Conservation (phyloP, 192 early-diverging fungal genomes). For the Funneliformis mosseae region DNA sequence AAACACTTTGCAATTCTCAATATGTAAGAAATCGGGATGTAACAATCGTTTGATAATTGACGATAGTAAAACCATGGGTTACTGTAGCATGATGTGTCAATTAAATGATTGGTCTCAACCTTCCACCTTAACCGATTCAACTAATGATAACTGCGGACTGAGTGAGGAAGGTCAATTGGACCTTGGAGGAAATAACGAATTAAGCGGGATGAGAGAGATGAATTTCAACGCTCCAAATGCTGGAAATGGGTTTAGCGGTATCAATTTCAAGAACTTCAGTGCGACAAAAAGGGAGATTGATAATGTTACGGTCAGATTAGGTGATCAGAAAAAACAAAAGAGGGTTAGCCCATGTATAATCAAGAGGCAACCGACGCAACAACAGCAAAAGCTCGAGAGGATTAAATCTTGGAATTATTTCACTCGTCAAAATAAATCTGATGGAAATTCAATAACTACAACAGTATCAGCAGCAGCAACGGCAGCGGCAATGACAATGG, state of each 20-base stretch:
- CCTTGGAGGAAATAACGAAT: not conserved
- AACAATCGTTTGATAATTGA: not conserved
- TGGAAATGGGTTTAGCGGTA: not conserved
- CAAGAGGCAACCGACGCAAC: not conserved
- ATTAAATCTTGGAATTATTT: not conserved
- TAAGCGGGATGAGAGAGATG: not conserved
- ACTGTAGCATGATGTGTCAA: not conserved
- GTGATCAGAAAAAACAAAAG: too few species aligned
- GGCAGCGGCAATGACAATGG: not conserved
- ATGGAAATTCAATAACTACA: not conserved
- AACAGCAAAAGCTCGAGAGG: not conserved
- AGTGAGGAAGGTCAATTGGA: not conserved
- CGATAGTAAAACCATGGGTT: not conserved
- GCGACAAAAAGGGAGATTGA: too few species aligned
- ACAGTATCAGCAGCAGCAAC: not conserved
- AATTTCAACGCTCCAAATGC: not conserved
- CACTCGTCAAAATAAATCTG: too few species aligned
- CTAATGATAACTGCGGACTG: not conserved
- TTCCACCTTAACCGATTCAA: not conserved
- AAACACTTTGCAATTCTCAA: not conserved
- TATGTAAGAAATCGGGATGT: not conserved
- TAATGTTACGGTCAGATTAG: too few species aligned
- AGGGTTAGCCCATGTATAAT: not conserved
- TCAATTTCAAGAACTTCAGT: too few species aligned
- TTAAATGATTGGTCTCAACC: not conserved